Evolutionary conservation across 2,329 filamentous ascomycete species (phyloP).

Genomic region (Calonectria naviculata): DNA sequence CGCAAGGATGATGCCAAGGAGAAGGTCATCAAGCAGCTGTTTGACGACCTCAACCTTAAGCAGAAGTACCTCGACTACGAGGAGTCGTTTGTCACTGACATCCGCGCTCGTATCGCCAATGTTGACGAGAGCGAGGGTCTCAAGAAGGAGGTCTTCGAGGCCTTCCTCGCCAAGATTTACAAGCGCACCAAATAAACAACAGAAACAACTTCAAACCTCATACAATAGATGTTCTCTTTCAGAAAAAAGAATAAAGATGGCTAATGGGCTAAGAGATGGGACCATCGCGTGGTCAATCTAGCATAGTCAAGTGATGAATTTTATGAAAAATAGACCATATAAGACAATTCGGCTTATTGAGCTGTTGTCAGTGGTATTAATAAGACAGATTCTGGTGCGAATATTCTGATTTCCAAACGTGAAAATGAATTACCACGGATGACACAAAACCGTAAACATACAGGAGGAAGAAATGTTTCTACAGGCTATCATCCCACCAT

Average conservation of each 20-base stretch:
- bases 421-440: neutral
- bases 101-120: conserved; percentile 78
- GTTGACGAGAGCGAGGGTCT: conserved; percentile 89
- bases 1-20: conserved; percentile 88
- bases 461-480: too few relatives aligned
- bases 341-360: conserved; percentile 6
- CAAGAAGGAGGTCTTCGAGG: conserved; percentile 90
- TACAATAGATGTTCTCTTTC: conserved; percentile 9
- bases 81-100: conserved; percentile 84
- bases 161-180: conserved; percentile 96
- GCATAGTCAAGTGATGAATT: conserved; percentile 1
- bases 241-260: neutral
- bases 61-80: conserved; percentile 89
- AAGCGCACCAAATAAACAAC: conserved; percentile 87
- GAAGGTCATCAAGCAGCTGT: conserved; percentile 88
- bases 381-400: neutral
- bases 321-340: conserved; percentile 13
- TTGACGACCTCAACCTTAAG: conserved; percentile 86
- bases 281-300: neutral
- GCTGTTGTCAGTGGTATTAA: neutral
- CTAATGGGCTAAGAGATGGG: neutral
- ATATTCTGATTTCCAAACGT: neutral
- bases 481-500: too few relatives aligned
- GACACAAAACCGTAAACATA: too few relatives aligned
- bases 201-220: conserved; percentile 7